A percentile compares a stretch with the other conserved stretches of the same genome.
phyloP scores from a whole-genome alignment of 371 early-diverging fungal species.

The Lichtheimia ramosa region DNA sequence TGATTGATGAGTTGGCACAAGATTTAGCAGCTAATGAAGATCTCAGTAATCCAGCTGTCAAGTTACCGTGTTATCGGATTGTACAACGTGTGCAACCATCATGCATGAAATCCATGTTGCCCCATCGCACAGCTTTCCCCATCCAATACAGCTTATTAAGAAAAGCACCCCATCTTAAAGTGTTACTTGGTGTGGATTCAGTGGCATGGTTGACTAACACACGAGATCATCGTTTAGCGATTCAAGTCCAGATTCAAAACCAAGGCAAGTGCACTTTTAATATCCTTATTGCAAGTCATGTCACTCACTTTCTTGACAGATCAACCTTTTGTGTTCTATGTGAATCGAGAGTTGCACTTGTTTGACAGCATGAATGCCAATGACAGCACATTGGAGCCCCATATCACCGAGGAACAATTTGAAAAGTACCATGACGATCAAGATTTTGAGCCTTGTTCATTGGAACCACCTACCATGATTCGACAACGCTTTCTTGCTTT shows the following conservation, averaged over 20 bases:
- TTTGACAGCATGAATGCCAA: constrained; percentile 7
- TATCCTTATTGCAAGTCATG: too few species aligned
- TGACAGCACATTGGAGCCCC: neutral
- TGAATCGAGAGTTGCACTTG: constrained; percentile 7
- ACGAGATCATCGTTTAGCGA: constrained; percentile 6
- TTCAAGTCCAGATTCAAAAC: constrained; percentile 10
- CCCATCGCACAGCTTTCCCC: constrained; percentile 5
- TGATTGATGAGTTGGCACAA: constrained; percentile 7
- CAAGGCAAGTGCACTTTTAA: neutral
- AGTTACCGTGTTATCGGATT: constrained; percentile 8
- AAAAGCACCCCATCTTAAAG: neutral
- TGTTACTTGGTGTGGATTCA: constrained; percentile 1
- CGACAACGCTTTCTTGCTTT: constrained; percentile 5
- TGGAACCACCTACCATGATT: neutral
- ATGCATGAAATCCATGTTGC: neutral
- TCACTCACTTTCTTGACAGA: neutral
- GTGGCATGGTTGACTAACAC: constrained; percentile 1
- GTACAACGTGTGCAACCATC: constrained; percentile 9
- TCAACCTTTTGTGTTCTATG: constrained; percentile 5
- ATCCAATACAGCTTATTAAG: constrained; percentile 5
- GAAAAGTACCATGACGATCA: constrained; percentile 1
- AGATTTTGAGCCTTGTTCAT: neutral
- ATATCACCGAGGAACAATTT: constrained; percentile 1
- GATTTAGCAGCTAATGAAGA: constrained; percentile 11
- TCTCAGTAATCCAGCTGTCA: neutral